Evolutionary conservation across 805 yeast species (phyloP).

Genomic region (Candida argentea): DNA sequence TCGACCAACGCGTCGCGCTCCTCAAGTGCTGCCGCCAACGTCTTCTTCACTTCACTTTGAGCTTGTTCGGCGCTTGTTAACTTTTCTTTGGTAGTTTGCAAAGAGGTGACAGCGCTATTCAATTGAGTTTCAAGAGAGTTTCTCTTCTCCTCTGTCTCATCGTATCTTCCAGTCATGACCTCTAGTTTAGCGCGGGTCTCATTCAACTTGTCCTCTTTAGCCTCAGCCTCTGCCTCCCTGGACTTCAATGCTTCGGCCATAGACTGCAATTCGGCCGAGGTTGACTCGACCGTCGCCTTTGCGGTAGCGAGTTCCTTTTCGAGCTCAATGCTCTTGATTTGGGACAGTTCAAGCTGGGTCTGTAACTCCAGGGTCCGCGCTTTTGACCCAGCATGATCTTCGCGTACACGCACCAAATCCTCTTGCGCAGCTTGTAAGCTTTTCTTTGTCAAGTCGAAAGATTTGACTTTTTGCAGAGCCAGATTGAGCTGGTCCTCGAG

Average conservation of each 20-base stretch:
- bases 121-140: background rate
- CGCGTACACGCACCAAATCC: no score
- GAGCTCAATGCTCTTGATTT: background rate
- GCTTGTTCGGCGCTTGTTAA: background rate
- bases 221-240: conserved; percentile 1
- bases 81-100: background rate
- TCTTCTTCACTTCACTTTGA: background rate
- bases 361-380: background rate
- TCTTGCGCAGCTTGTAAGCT: no score
- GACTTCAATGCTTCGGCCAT: conserved; percentile 1
- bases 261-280: background rate
- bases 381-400: background rate
- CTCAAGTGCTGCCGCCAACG: background rate
- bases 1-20: background rate
- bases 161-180: background rate
- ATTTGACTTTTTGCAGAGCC: no score
- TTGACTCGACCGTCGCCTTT: background rate
- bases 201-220: conserved; percentile 3
- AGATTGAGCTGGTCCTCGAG: no score
- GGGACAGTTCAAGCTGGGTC: background rate
- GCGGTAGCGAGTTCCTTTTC: background rate
- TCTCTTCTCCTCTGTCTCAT: background rate
- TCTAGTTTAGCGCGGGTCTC: background rate
- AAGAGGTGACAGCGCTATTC: background rate
- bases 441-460: no score